Base-by-base conservation (phyloP, 208 protist genomes). In the Leishmania lainsoni region DNA sequence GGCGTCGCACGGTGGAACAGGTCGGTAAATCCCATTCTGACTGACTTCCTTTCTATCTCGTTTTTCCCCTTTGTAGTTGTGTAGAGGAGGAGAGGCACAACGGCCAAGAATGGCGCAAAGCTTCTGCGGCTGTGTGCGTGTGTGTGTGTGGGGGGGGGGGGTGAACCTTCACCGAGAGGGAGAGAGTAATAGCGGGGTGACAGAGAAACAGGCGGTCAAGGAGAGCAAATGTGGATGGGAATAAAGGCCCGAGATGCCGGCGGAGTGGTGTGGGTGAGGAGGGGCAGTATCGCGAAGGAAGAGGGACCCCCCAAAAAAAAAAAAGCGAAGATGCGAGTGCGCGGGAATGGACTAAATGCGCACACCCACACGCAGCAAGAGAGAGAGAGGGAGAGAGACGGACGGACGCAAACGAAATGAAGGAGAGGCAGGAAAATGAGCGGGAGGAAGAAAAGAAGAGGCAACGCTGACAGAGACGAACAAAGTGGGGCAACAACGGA, bases 1-100 rank as follows among this genome's bases (percentile, higher is more conserved):
- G 95, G 95, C 59, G 94, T 97, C 81, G 96, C 90, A 80, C 93
- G 92, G 76, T 94, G 89, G 76, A 98, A 98, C 5, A 97, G 65
- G 63, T 94, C 84, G 10, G 63, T 76, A 42, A 92, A 76, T 49
- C 89, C 90, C 89, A 95, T 94, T 58, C 73, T 89, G 29, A 45
- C 32, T 66, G 45, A 20, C 12, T 22, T 65, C 22, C 3, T 52
- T 70, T 45, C 14, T 17, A 45, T n/a, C 3, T 0, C 26, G 4
- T 45, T 45, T 0, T 45, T 0, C 3, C 42, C 42, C 42, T 45
- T 45, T 54, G 17, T 45, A 73, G 20, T 45, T 3, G n/a, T 54
- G 26, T 22, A 73, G 39, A 51, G 22, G 32, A 51, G 45, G 42
- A 54, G 2, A 16, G 35, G 6, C 26, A 48, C 35, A 14, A 39